Conservation (phyloP, 352 stramenopile genomes). For the Elongisporangium anandrum region DNA sequence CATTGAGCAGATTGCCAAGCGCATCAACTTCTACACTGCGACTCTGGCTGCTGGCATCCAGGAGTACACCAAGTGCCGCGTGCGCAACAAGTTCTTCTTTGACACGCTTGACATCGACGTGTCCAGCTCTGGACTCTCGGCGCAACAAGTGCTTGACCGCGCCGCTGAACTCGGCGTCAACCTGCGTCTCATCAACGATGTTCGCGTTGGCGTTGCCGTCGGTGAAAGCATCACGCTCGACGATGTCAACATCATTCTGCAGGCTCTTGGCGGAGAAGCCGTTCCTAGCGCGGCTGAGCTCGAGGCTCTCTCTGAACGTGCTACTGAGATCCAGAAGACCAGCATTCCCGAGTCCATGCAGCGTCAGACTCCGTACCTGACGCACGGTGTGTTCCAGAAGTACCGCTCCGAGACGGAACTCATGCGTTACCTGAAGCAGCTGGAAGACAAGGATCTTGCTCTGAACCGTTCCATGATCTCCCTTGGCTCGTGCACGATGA, state of each 20-base stretch:
- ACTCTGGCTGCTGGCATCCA: slow-evolving; percentile 90
- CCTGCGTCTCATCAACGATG: slow-evolving; percentile 79
- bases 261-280: slow-evolving; percentile 56
- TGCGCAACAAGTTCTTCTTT: slow-evolving; percentile 90
- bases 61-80: slow-evolving; percentile 55
- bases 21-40: slow-evolving; percentile 91
- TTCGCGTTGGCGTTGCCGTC: slow-evolving; percentile 94
- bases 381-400: slow-evolving; percentile 96
- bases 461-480: slow-evolving; percentile 99
- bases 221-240: slow-evolving; percentile 93
- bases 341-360: slow-evolving; percentile 61
- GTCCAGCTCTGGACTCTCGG: slow-evolving; percentile 70
- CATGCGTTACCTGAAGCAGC: slow-evolving; percentile 96
- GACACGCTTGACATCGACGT: slow-evolving; percentile 95
- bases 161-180: slow-evolving; percentile 78
- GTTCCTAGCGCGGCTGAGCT: slow-evolving; percentile 27
- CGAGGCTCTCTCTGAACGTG: slow-evolving; percentile 50
- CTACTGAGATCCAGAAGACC: slow-evolving; percentile 42
- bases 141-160: slow-evolving; percentile 68
- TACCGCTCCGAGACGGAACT: slow-evolving; percentile 96
- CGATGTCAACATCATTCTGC: slow-evolving; percentile 88
- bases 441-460: slow-evolving; percentile 98
- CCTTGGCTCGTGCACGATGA: slow-evolving; percentile 99
- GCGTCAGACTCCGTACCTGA: slow-evolving; percentile 82
- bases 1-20: slow-evolving; percentile 89